A percentile compares a stretch with the other conserved stretches of the same genome.
Evolutionary conservation across 805 yeast genomes (phyloP).

Genomic region (Cyberlindnera petersonii): DNA sequence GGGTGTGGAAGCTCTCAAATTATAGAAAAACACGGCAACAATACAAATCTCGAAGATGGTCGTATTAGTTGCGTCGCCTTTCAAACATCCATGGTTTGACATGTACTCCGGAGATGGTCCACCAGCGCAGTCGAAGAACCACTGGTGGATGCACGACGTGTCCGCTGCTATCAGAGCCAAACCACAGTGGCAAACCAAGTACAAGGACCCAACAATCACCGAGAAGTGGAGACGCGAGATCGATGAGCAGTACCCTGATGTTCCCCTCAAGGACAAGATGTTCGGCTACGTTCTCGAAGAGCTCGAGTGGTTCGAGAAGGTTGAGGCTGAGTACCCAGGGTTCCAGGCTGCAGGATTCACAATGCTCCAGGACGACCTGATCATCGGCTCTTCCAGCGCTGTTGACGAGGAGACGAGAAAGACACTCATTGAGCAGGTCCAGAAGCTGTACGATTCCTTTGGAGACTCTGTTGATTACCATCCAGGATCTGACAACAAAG

Average conservation of each 20-base stretch:
- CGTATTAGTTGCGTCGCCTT: no score
- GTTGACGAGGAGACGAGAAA: constrained; percentile 2
- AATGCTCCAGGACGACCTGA: constrained; percentile 3
- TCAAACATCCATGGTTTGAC: no score
- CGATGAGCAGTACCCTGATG: constrained; percentile 2
- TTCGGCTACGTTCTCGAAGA: constrained; percentile 9
- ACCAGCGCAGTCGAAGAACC: no score
- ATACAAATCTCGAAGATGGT: no score
- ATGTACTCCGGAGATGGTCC: no score
- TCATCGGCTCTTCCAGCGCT: constrained; percentile 4
- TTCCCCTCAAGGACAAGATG: constrained; percentile 4
- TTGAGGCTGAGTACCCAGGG: constrained; percentile 2
- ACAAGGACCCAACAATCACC: constrained; percentile 5
- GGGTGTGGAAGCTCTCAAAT: no score
- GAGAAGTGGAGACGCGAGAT: constrained; percentile 7
- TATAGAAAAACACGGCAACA: no score
- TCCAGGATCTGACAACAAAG: constrained; percentile 11
- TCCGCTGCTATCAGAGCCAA: constrained; percentile 8
- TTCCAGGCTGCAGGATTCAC: constrained; percentile 1
- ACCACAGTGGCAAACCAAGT: constrained; percentile 10
- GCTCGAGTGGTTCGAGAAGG: constrained; percentile 9
- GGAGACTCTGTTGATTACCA: constrained; percentile 11
- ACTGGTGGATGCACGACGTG: constrained; percentile 8
- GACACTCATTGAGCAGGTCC: constrained; percentile 1
- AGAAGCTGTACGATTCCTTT: constrained; percentile 5